These are phyloP conservation scores for Dalbergia cultrata DNA, from an alignment of 306 rosid genomes.

Conservation along the genomic window DNA sequence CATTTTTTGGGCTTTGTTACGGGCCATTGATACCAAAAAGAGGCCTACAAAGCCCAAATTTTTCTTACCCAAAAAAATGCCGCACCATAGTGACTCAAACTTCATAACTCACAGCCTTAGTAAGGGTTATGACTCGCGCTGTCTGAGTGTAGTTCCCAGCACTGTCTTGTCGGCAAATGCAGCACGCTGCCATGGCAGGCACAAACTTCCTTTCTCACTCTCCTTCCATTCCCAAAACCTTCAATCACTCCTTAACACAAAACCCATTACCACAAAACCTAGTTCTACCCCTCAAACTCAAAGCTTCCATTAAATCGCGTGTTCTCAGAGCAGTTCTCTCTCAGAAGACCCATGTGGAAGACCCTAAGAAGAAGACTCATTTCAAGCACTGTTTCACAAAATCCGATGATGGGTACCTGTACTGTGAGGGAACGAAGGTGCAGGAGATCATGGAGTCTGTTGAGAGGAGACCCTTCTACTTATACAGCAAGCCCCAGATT, in stretches of 20 bases:
- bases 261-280: slow-evolving; percentile 54
- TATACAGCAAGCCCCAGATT: slow-evolving; percentile 90
- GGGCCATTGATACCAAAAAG: background rate
- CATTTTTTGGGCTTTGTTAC: background rate
- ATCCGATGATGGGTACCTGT: slow-evolving; percentile 82
- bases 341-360: slow-evolving; percentile 51
- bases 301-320: slow-evolving; percentile 44
- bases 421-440: slow-evolving; percentile 73
- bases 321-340: slow-evolving; percentile 70
- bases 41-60: background rate
- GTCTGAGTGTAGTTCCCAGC: background rate
- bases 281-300: slow-evolving; percentile 44
- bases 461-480: slow-evolving; percentile 87
- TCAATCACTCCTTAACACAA: slow-evolving; percentile 41
- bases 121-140: slow-evolving; percentile 21
- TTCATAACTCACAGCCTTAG: background rate
- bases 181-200: slow-evolving; percentile 59
- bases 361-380: slow-evolving; percentile 44
- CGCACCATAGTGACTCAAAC: rapidly evolving
- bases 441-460: slow-evolving; percentile 91
- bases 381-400: slow-evolving; percentile 82
- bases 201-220: slow-evolving; percentile 57
- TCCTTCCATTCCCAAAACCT: slow-evolving; percentile 53
- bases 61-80: no score
- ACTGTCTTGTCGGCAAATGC: background rate